Conservation (phyloP, 495 filamentous ascomycete species). For the Talaromyces adpressus region DNA sequence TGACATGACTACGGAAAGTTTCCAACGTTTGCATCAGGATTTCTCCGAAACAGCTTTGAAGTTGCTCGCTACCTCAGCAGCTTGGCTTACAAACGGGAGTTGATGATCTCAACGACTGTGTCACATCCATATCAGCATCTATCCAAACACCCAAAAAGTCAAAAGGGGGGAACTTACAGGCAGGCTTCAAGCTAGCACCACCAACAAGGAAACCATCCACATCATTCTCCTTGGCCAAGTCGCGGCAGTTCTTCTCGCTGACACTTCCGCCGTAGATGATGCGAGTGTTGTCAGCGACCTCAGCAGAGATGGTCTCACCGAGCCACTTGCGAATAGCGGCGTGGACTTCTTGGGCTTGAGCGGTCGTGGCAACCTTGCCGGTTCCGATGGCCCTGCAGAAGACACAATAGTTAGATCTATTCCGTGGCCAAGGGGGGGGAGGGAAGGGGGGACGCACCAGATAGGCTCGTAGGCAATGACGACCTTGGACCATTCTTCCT, state of each 20-base stretch:
- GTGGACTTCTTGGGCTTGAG: conserved; percentile 95
- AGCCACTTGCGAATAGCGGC: conserved; percentile 88
- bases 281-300: conserved; percentile 70
- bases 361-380: conserved; percentile 89
- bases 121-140: conserved; percentile 4
- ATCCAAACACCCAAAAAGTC: neutral
- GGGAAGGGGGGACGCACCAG: conserved; percentile 48
- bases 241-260: conserved; percentile 95
- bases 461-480: conserved; percentile 98
- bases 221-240: conserved; percentile 83
- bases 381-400: conserved; percentile 76
- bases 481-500: conserved; percentile 84
- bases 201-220: conserved; percentile 98
- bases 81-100: conserved; percentile 41
- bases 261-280: conserved; percentile 96
- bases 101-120: conserved; percentile 62
- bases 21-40: neutral
- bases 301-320: conserved; percentile 58
- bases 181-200: conserved; percentile 96
- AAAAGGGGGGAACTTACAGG: conserved; percentile 58
- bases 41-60: no score
- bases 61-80: neutral
- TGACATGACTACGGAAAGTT: neutral
- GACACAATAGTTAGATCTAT: neutral
- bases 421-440: neutral